phyloP scores from a whole-genome alignment of 495 filamentous ascomycete genomes.

The Bombardia bombarda region DNA sequence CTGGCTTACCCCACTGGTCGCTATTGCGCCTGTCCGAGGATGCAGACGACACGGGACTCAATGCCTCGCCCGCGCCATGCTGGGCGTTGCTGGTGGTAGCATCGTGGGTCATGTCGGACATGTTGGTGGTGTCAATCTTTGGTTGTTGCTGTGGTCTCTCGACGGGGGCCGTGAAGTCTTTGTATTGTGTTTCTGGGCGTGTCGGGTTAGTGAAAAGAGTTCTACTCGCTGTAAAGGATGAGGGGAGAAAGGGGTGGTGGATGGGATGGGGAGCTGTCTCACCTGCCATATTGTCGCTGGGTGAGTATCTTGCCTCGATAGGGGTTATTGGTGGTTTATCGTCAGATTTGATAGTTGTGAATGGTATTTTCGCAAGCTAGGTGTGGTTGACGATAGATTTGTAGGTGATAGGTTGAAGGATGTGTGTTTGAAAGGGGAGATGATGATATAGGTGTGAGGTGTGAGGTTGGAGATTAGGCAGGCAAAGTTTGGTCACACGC shows the following conservation, averaged over 20 bases:
- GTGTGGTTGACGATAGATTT: background rate
- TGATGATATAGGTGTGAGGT: too few relatives aligned
- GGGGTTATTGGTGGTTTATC: background rate
- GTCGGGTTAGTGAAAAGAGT: background rate
- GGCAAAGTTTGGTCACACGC: too few relatives aligned
- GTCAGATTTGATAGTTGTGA: background rate
- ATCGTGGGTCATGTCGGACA: background rate
- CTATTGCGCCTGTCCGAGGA: slow-evolving; percentile 10
- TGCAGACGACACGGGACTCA: background rate
- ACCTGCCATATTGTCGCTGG: background rate
- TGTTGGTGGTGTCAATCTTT: background rate
- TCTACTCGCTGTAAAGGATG: too few relatives aligned
- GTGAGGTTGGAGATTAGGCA: too few relatives aligned
- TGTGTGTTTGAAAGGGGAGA: too few relatives aligned
- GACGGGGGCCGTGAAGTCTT: background rate
- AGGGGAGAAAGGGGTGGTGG: background rate
- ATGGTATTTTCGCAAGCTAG: too few relatives aligned
- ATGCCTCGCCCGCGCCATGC: too few relatives aligned
- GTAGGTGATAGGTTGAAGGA: background rate
- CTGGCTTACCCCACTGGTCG: slow-evolving; percentile 35
- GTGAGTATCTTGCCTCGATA: too few relatives aligned
- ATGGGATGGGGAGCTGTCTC: background rate
- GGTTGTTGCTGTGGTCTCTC: background rate
- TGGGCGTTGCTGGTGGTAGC: too few relatives aligned
- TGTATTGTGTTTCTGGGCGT: background rate